These are phyloP conservation scores for Dianthus caryophyllus DNA, from an alignment of 148 eudicot genomes.

Conservation along the genomic window DNA sequence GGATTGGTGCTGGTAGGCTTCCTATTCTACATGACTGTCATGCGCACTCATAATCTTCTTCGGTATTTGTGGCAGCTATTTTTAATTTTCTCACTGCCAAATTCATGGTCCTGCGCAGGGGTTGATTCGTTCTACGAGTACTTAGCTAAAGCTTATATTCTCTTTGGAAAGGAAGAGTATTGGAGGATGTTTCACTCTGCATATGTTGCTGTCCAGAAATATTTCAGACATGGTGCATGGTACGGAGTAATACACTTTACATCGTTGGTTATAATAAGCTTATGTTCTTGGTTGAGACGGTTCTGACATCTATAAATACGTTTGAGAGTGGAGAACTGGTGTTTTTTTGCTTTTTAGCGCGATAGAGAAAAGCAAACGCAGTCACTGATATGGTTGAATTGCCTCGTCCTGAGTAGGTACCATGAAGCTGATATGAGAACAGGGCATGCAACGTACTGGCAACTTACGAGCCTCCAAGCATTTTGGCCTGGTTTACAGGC, in stretches of 20 bases:
- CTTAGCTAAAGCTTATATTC: constrained; percentile 80
- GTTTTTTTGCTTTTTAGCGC: background rate
- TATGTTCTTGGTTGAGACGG: no score
- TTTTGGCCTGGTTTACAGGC: constrained; percentile 99
- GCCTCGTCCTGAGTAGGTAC: constrained; percentile 50
- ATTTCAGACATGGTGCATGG: constrained; percentile 96
- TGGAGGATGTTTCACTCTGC: constrained; percentile 99
- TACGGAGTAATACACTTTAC: constrained; percentile 28
- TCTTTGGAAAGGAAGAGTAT: constrained; percentile 84
- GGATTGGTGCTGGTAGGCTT: constrained; percentile 89
- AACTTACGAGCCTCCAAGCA: constrained; percentile 96
- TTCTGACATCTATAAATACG: no score
- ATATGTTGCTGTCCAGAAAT: constrained; percentile 84
- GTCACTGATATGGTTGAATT: constrained; percentile 2
- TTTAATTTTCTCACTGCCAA: constrained; percentile 13
- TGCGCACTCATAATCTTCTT: background rate
- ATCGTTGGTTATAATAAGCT: background rate
- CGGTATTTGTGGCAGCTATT: constrained; percentile 4
- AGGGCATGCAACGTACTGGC: constrained; percentile 92
- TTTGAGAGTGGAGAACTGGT: background rate
- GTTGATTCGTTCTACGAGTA: constrained; percentile 97
- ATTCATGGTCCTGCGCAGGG: constrained; percentile 37
- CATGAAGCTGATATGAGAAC: constrained; percentile 99
- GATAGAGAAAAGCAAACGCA: background rate
- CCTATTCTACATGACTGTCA: constrained; percentile 6